Percentiles rank a stretch among this genome's conserved stretches.
These are phyloP conservation scores for maize (Zea mays) DNA, from an alignment of 176 grass and related monocot genomes.

Conservation along the genomic window DNA sequence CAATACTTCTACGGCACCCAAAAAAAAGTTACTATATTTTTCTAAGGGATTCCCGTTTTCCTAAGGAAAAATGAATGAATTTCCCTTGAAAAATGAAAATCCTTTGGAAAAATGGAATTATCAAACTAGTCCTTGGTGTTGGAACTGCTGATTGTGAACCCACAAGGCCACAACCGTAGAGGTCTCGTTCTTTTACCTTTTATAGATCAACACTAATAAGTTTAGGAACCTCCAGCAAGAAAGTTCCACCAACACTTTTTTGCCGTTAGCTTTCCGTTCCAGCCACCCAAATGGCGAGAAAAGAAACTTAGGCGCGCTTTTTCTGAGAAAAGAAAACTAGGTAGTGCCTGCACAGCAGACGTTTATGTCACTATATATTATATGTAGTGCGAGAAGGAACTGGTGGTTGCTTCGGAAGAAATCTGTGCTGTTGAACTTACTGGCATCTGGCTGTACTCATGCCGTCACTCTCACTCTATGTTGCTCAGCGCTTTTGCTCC, in stretches of 20 bases:
- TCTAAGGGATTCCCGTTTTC: too few species aligned
- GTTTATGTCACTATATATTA: background rate
- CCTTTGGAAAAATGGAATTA: too few species aligned
- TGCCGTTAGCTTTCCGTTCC: conserved; percentile 21
- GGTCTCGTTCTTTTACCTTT: background rate
- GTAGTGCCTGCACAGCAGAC: background rate
- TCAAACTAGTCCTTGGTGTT: background rate
- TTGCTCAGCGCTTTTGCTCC: conserved; percentile 62
- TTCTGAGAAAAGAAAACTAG: conserved; percentile 17
- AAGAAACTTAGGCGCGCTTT: conserved; percentile 25
- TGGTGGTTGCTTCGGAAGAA: conserved; percentile 29
- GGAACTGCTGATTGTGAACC: background rate
- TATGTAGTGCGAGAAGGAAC: conserved; percentile 14
- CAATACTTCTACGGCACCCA: conserved; percentile 24
- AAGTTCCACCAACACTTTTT: conserved; percentile 7
- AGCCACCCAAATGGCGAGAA: conserved; percentile 20
- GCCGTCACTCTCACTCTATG: background rate
- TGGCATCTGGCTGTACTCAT: conserved; percentile 34
- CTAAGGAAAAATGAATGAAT: too few species aligned
- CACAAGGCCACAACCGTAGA: background rate
- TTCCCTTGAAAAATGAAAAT: too few species aligned
- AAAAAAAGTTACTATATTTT: background rate
- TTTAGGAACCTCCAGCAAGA: background rate
- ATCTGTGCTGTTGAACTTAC: conserved; percentile 34
- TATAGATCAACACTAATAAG: background rate